A percentile compares a stretch with the other conserved stretches of the same genome.
These are phyloP conservation scores for Cenchrus americanus DNA, from an alignment of 176 grass and related monocot species.

Conservation along the genomic window DNA sequence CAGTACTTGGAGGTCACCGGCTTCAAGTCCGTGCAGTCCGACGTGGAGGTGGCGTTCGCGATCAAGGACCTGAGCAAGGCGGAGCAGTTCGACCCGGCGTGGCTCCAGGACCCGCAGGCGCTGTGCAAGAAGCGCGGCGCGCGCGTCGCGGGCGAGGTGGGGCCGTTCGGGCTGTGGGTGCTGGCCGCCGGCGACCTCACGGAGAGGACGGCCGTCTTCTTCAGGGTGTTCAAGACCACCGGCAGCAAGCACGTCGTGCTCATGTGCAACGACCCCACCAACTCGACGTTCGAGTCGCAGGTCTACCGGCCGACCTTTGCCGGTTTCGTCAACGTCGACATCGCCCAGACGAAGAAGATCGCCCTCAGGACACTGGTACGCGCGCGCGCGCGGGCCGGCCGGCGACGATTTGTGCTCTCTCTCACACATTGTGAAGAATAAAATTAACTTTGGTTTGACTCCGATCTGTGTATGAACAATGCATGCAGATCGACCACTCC, in stretches of 20 bases:
- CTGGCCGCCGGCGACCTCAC: constrained; percentile 54
- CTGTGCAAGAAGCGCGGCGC: constrained; percentile 51
- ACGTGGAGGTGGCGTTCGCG: constrained; percentile 73
- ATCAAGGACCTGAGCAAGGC: constrained; percentile 61
- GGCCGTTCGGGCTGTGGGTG: constrained; percentile 81
- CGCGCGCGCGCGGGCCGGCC: no score
- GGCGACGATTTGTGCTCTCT: no score
- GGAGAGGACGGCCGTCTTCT: constrained; percentile 66
- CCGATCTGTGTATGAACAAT: no score
- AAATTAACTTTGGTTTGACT: not conserved
- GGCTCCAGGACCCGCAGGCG: constrained; percentile 55
- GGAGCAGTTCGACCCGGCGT: constrained; percentile 66
- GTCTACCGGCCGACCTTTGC: constrained; percentile 62
- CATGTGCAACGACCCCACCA: constrained; percentile 62
- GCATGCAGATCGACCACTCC: constrained; percentile 57
- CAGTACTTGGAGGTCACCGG: constrained; percentile 54
- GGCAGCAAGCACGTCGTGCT: constrained; percentile 46
- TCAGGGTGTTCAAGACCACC: constrained; percentile 55
- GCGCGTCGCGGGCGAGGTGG: constrained; percentile 56
- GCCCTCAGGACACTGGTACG: constrained; percentile 49
- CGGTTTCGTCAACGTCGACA: constrained; percentile 55
- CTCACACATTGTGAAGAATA: not conserved
- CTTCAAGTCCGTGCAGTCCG: constrained; percentile 62
- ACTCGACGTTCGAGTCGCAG: constrained; percentile 33
- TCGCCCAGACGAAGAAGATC: constrained; percentile 30